Percentiles rank a stretch among this genome's conserved stretches.
phyloP scores from a whole-genome alignment of 352 stramenopile genomes.

The Phytopythium chamaehyphon region DNA sequence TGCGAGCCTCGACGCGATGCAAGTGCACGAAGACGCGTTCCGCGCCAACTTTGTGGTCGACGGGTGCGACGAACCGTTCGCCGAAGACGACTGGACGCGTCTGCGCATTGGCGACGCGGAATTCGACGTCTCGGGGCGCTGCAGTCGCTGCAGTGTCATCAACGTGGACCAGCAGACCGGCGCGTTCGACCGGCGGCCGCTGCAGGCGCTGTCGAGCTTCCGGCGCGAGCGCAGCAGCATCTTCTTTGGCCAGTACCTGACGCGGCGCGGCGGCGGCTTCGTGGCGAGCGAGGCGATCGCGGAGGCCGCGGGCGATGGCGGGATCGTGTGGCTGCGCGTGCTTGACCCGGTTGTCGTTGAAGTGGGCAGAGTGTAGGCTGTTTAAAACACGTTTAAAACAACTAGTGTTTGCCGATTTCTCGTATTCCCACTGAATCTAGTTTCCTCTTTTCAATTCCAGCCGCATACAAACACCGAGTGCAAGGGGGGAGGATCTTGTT shows the following conservation, averaged over 20 bases:
- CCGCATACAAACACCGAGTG: slow-evolving; percentile 1
- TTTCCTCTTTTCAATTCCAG: too few species aligned
- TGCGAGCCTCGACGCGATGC: slow-evolving; percentile 8
- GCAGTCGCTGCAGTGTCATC: slow-evolving; percentile 77
- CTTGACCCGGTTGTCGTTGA: slow-evolving; percentile 30
- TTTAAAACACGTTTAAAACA: neutral
- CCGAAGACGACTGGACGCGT: slow-evolving; percentile 65
- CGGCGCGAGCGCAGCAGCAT: slow-evolving; percentile 68
- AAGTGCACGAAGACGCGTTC: slow-evolving; percentile 62
- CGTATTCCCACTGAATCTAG: too few species aligned
- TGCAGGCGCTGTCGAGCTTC: slow-evolving; percentile 76
- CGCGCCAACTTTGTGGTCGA: slow-evolving; percentile 72
- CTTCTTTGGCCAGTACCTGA: slow-evolving; percentile 84
- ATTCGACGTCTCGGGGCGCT: slow-evolving; percentile 66
- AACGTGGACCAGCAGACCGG: slow-evolving; percentile 78
- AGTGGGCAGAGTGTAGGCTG: too few species aligned
- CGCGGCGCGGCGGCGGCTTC: slow-evolving; percentile 2
- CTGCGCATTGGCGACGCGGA: slow-evolving; percentile 33
- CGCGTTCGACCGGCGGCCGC: slow-evolving; percentile 39
- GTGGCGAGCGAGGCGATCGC: too few species aligned
- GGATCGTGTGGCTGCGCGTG: slow-evolving; percentile 34
- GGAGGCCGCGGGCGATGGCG: slow-evolving; percentile 3
- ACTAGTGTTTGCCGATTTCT: too few species aligned
- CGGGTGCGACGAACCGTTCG: slow-evolving; percentile 51
- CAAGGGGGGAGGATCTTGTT: neutral